Evolutionary conservation across 192 early-diverging fungal genomes (phyloP).

Genomic region (Coemansia sp.): DNA sequence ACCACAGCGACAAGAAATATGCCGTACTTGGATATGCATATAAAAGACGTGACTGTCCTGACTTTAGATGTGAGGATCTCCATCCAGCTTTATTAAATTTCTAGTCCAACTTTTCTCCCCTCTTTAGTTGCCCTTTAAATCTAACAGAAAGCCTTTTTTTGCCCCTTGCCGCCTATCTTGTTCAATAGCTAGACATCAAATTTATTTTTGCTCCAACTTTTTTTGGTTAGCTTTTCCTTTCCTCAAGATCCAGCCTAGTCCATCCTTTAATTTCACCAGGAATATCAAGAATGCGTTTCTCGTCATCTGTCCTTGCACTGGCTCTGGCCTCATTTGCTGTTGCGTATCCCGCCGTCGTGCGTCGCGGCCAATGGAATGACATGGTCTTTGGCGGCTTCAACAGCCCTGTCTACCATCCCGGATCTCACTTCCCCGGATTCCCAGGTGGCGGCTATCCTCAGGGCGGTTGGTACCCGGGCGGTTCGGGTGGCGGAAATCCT

Average conservation of each 20-base stretch:
- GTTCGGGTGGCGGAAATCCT: conserved; percentile 3
- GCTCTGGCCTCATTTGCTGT: conserved; percentile 20
- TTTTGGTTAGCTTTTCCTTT: background rate
- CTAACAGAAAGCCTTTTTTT: conserved; percentile 9
- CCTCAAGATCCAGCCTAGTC: background rate
- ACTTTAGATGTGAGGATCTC: background rate
- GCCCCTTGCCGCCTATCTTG: background rate
- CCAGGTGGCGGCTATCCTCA: conserved; percentile 14
- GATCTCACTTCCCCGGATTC: conserved; percentile 8
- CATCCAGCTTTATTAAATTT: conserved; percentile 15
- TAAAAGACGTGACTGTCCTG: background rate
- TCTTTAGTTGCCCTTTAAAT: conserved; percentile 5
- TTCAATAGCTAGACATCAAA: background rate
- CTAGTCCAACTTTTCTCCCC: conserved; percentile 1
- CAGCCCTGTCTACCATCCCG: background rate
- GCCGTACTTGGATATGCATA: background rate
- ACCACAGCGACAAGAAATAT: background rate
- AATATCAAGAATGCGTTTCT: conserved; percentile 33
- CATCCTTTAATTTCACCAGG: background rate
- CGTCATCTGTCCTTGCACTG: conserved; percentile 20
- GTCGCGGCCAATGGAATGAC: conserved; percentile 10
- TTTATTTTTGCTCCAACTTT: background rate
- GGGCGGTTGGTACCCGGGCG: background rate
- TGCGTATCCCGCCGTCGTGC: conserved; percentile 14
- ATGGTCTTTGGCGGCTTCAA: background rate